A percentile compares a stretch with the other conserved stretches of the same genome.
Conservation (phyloP, 768 basidiomycete genomes). For the Basidioascus undulatus region DNA sequence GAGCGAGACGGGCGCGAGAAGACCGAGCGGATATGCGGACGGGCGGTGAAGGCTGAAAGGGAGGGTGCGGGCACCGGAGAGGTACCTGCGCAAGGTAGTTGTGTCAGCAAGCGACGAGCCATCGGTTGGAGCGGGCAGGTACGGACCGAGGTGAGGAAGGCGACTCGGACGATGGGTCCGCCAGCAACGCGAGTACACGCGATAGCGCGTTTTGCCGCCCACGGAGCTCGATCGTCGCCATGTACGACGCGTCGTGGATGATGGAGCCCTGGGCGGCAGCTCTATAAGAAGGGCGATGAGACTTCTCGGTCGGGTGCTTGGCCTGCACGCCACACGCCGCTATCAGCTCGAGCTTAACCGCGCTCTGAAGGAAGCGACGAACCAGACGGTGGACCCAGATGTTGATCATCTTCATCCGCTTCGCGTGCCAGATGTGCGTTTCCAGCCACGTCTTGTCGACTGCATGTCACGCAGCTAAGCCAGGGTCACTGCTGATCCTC, state of each 20-base stretch:
- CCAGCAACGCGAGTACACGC: conserved; percentile 1
- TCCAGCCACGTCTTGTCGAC: conserved; percentile 80
- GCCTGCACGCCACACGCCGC: conserved; percentile 27
- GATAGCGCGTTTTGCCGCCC: conserved; percentile 1
- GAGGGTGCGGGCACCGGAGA: conserved; percentile 37
- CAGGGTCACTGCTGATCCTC: background rate
- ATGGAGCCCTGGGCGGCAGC: conserved; percentile 67
- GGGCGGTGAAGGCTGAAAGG: conserved; percentile 43
- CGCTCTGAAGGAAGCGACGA: conserved; percentile 11
- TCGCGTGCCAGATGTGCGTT: conserved; percentile 92
- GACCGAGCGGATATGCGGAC: conserved; percentile 36
- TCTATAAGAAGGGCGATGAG: conserved; percentile 73
- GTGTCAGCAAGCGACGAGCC: no score
- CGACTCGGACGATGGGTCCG: conserved; percentile 1
- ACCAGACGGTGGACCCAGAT: conserved; percentile 82
- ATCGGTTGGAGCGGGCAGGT: no score
- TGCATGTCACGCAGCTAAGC: background rate
- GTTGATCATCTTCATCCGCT: conserved; percentile 81
- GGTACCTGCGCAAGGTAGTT: conserved; percentile 26
- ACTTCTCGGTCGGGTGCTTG: conserved; percentile 66
- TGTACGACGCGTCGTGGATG: conserved; percentile 75
- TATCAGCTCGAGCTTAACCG: background rate
- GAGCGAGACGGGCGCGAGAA: conserved; percentile 45
- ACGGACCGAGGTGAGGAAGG: conserved; percentile 6
- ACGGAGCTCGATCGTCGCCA: conserved; percentile 12